Percentiles rank a stretch among this genome's conserved stretches.
phyloP scores from a whole-genome alignment of 176 grass and related monocot genomes.

The Cenchrus americanus region DNA sequence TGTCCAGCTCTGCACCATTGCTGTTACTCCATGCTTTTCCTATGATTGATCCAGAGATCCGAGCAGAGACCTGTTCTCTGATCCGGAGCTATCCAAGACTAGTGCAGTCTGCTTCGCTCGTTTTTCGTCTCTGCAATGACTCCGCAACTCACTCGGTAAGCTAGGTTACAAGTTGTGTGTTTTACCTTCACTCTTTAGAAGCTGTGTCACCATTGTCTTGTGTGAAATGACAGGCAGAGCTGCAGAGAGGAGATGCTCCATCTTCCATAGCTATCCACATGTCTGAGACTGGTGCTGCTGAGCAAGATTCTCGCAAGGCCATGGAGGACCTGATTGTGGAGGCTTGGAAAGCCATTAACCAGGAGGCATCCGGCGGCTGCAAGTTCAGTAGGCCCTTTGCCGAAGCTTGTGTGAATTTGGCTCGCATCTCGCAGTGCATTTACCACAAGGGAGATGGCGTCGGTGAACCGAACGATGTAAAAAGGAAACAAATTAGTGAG shows the following conservation, averaged over 20 bases:
- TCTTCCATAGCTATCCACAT: slow-evolving; percentile 51
- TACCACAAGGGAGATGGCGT: slow-evolving; percentile 55
- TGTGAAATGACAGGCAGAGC: slow-evolving; percentile 36
- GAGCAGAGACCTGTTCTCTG: not conserved
- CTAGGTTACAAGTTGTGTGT: not conserved
- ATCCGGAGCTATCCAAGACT: slow-evolving; percentile 14
- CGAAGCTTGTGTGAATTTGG: slow-evolving; percentile 43
- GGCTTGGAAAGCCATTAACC: slow-evolving; percentile 53
- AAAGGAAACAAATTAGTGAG: not conserved
- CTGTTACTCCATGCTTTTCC: slow-evolving; percentile 33
- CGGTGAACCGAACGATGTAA: slow-evolving; percentile 24
- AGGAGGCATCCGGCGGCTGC: not conserved
- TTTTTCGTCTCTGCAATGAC: slow-evolving; percentile 59
- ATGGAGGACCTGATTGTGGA: slow-evolving; percentile 28
- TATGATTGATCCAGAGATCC: not conserved
- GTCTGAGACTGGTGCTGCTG: slow-evolving; percentile 13
- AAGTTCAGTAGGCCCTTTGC: slow-evolving; percentile 21
- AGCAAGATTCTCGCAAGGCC: slow-evolving; percentile 37
- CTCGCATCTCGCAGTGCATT: slow-evolving; percentile 53
- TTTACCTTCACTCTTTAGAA: too few relatives aligned
- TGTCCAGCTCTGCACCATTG: slow-evolving; percentile 39
- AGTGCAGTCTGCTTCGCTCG: slow-evolving; percentile 31
- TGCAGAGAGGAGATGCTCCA: slow-evolving; percentile 52
- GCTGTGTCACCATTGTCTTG: not conserved
- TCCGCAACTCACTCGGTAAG: slow-evolving; percentile 44